phyloP scores from a whole-genome alignment of 192 early-diverging fungal species.

The Spizellomyces punctatus region DNA sequence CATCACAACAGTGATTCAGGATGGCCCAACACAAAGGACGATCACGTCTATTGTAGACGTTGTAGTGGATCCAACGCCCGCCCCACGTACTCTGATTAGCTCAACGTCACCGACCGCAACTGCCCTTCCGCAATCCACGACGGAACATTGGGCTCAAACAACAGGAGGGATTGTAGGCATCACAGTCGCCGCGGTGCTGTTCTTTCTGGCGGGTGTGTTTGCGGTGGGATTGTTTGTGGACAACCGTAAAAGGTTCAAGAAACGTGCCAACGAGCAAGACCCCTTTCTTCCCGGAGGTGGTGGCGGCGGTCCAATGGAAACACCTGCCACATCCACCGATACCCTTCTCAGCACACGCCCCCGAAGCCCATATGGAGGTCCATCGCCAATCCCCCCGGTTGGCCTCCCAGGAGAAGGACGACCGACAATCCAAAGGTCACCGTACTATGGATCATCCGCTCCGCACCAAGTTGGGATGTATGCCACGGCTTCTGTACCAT shows the following conservation, averaged over 20 bases:
- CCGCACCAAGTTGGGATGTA: too few relatives aligned
- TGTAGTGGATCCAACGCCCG: background rate
- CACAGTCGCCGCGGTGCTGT: background rate
- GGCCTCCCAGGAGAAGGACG: too few relatives aligned
- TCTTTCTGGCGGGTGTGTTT: background rate
- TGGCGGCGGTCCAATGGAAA: background rate
- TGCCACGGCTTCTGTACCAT: too few relatives aligned
- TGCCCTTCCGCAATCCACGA: background rate
- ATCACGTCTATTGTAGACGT: background rate
- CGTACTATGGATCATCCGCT: too few relatives aligned
- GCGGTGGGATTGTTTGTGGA: background rate
- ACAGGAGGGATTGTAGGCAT: background rate
- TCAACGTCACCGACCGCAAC: background rate
- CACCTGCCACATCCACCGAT: too few relatives aligned
- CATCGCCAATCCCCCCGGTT: too few relatives aligned
- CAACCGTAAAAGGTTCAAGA: background rate
- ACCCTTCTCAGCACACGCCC: too few relatives aligned
- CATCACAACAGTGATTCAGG: background rate
- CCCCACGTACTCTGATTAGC: background rate
- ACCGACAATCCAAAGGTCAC: too few relatives aligned
- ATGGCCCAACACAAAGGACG: background rate
- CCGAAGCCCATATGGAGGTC: too few relatives aligned
- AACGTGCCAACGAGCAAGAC: background rate
- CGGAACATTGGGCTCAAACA: background rate
- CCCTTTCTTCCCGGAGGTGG: background rate